phyloP scores from a whole-genome alignment of 139 green algal species.

The Chlamydomonas sp. region DNA sequence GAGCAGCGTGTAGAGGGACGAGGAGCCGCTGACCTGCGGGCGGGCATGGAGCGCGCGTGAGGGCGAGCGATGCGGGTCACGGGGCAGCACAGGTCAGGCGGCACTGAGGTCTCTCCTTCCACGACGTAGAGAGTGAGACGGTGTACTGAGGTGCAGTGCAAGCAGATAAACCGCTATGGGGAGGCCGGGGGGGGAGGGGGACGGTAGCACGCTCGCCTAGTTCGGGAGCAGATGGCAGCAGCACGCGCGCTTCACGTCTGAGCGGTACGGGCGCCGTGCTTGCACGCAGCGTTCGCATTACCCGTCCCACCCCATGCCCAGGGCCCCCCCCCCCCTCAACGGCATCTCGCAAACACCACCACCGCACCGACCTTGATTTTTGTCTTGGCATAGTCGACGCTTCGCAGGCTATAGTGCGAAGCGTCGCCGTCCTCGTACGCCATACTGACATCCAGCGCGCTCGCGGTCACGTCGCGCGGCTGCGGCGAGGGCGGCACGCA shows the following conservation, averaged over 20 bases:
- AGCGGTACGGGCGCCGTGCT: no score
- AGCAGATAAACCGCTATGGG: no score
- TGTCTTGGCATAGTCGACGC: slow-evolving; percentile 9
- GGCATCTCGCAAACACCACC: neutral
- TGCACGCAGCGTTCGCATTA: neutral
- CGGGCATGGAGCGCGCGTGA: neutral
- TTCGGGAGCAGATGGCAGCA: no score
- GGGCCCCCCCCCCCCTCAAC: no score
- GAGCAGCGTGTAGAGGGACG: slow-evolving; percentile 63
- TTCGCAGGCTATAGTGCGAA: neutral
- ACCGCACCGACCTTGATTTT: slow-evolving; percentile 8
- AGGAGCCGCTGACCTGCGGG: slow-evolving; percentile 20
- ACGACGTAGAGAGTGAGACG: neutral
- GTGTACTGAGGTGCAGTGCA: neutral
- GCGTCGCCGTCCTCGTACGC: slow-evolving; percentile 2
- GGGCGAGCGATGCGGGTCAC: neutral
- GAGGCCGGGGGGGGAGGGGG: no score
- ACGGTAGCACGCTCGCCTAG: no score
- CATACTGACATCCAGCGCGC: no score
- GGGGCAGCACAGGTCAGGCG: no score
- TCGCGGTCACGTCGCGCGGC: no score
- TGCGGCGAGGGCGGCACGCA: no score
- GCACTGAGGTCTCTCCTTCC: no score
- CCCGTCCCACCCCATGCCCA: neutral
- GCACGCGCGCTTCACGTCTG: no score